Base-by-base conservation (phyloP, 148 eudicot species). In the Rhododendron molle region DNA sequence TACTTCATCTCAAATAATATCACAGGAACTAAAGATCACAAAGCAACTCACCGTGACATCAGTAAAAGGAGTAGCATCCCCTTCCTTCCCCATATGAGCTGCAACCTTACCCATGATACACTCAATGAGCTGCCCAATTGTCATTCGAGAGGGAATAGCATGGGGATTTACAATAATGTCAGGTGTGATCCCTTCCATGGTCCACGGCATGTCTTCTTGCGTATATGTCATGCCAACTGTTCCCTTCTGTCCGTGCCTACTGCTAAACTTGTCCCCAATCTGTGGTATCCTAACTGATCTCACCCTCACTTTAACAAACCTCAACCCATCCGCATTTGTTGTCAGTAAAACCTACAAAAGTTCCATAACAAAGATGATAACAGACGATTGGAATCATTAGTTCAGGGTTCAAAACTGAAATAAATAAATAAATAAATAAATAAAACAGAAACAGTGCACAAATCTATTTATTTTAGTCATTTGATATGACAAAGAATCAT, bases 131-230 rank as follows among this genome's bases (percentile, higher is more conserved):
- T 96, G 99, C 81, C 99, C 99, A 82, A 95, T 95, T 3, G 99
- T 96, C 99, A 96, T 96, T 82, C 99, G 97, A 43, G 99, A 96
- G 11, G 99, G 99, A 85, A 96, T 96, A 89, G 99, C 99, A 90
- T 96, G 99, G 4, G 99, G 99, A 82, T 96, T 96, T 80, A 96
- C 99, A 79, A 96, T 96, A 58, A 96, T 96, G 81, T 96, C 99
- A 14, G 99, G 99, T 9, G 94, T 91, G 84, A 95, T 95, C 87
- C 99, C 99, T 90, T 96, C 99, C 67, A 89, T 87, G 21, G 98
- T 96, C 96, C 96, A 96, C 21, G 99, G 99, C 99, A 96, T 96
- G 90, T 96, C 99, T 86, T 96, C 99, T 85, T 96, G 99, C 0
- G 99, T 96, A 81, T 96, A 96, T 67, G 99, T 95, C 98, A 96